Evolutionary conservation across 2,329 filamentous ascomycete genomes (phyloP), one percentile per base, ranked within the genome.

Genomic region (Didymella sp.): DNA sequence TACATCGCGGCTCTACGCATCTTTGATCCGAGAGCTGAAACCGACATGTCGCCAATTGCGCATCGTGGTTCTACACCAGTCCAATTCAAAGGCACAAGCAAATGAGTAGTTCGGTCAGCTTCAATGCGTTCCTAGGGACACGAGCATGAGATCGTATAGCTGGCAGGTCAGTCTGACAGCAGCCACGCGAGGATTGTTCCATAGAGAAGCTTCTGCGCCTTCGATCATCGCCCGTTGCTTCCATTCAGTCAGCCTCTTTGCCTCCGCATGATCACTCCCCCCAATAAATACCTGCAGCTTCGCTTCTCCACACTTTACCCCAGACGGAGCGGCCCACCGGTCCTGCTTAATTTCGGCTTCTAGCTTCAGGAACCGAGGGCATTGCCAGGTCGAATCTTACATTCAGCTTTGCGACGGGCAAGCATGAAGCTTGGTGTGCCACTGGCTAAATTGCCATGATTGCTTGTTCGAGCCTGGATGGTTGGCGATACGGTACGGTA

Each of bases 291-390:
- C 45, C 40, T 53, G 55, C 55, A 53, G 50, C 55, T 46, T 53
- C 55, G 55, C 50, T 53, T 58, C 55, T 58, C 55, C 55, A 58
- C 50, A 58, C 50, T 53, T 58, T 58, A 58, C 55, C 55, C 49
- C 55, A 53, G 55, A 58, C 50, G 55, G 50, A 40, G 45, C 55
- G 55, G 55, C 55, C 45, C 49, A 53, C 49, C 49, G 55, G 55
- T 50, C 50, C 55, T 58, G 50, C 38, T 58, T 50, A 58, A 58
- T 58, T 48, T 58, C 50, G 55, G 55, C 55, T 53, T 53, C 44
- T 53, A 53, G 49, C 55, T 58, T 22, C 55, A 58, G 55, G 55
- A 58, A 58, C 55, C 45, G 48, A 50, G 33, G 40, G 24, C 27
- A 21, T 24, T 48, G 55, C 47, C 41, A 51, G 43, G 37, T 24